Evolutionary conservation across 2,329 filamentous ascomycete species (phyloP), one percentile per base, ranked within the genome.

Genomic region (Aurifilum marmelostoma): DNA sequence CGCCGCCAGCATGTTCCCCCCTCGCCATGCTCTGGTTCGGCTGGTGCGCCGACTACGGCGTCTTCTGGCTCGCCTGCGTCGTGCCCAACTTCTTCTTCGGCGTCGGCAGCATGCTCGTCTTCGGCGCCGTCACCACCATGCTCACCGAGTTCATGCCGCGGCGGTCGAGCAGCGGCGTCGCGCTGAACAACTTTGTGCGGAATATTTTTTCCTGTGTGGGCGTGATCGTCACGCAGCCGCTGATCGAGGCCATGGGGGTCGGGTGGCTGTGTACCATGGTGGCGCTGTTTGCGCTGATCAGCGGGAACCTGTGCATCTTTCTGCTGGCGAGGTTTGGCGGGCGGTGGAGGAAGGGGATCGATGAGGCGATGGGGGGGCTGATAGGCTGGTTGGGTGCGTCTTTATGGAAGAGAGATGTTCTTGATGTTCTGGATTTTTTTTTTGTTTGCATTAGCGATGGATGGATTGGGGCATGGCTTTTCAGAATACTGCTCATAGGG

Each of bases 111-210:
- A 96, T 97, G 93, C 83, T 96, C 4, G 89, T 94, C 39, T 94
- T 92, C 79, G 86, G 88, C 63, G 85, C 88, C 73, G 84, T 88
- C 0, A 94, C 92, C 0, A 96, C 93, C 0, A 94, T 96, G 91
- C 82, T 96, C 73, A 95, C 92, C 0, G 92, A 96, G 76, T 94
- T 95, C 75, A 90, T 95, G 84, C 91, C 91, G 18, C 85, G 87
- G 56, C 84, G 86, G 71, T 90, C 89, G 63, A 91, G 89, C 4
- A 87, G 87, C 14, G 92, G 92, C 1, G 91, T 95, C 3, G 93
- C 92, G 0, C 83, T 94, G 58, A 94, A 95, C 78, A 95, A 95
- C 76, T 92, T 95, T 75, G 83, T 92, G 65, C 83, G 92, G 62
- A 96, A 95, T 74, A 92, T 94, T 52, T 89, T 94, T 74, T 89